phyloP scores from a whole-genome alignment of 495 filamentous ascomycete genomes.

The Lasiosphaeria hispida region DNA sequence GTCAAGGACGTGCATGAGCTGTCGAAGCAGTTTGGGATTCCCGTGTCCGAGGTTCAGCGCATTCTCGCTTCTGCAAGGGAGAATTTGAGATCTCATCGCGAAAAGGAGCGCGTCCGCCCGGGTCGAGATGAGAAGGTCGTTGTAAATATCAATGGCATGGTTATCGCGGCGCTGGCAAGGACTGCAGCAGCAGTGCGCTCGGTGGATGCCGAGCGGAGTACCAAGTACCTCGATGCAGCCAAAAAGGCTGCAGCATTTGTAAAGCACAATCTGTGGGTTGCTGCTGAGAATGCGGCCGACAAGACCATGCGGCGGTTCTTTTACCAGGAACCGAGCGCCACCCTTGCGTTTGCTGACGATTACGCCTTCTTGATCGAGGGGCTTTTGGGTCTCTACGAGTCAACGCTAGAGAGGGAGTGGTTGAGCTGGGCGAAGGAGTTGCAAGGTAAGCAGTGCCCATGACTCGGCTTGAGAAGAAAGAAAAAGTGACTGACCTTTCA shows the following conservation, averaged over 20 bases:
- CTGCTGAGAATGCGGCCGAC: slow-evolving; percentile 31
- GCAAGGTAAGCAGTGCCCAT: slow-evolving; percentile 60
- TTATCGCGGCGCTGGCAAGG: slow-evolving; percentile 77
- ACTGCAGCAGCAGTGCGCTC: slow-evolving; percentile 63
- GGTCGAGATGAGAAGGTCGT: slow-evolving; percentile 90
- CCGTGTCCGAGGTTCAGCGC: slow-evolving; percentile 65
- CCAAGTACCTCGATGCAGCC: slow-evolving; percentile 62
- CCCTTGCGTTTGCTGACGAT: slow-evolving; percentile 85
- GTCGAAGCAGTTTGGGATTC: slow-evolving; percentile 74
- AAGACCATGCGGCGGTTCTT: slow-evolving; percentile 73
- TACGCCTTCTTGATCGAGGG: slow-evolving; percentile 89
- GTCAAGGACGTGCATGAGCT: slow-evolving; percentile 58
- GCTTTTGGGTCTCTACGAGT: slow-evolving; percentile 82
- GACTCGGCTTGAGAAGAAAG: slow-evolving; percentile 65
- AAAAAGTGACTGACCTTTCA: slow-evolving; percentile 22
- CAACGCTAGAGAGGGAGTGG: slow-evolving; percentile 76
- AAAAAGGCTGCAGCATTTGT: slow-evolving; percentile 73
- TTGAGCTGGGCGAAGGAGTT: slow-evolving; percentile 80
- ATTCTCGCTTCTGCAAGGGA: slow-evolving; percentile 67
- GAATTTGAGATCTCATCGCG: slow-evolving; percentile 70
- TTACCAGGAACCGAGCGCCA: slow-evolving; percentile 66
- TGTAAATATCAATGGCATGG: slow-evolving; percentile 83
- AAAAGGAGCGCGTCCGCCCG: slow-evolving; percentile 75
- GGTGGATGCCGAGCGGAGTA: slow-evolving; percentile 53
- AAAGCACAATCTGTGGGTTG: slow-evolving; percentile 71